A percentile compares a stretch with the other conserved stretches of the same genome.
phyloP scores from a whole-genome alignment of 2,329 filamentous ascomycete genomes.

The Parascedosporium putredinis region DNA sequence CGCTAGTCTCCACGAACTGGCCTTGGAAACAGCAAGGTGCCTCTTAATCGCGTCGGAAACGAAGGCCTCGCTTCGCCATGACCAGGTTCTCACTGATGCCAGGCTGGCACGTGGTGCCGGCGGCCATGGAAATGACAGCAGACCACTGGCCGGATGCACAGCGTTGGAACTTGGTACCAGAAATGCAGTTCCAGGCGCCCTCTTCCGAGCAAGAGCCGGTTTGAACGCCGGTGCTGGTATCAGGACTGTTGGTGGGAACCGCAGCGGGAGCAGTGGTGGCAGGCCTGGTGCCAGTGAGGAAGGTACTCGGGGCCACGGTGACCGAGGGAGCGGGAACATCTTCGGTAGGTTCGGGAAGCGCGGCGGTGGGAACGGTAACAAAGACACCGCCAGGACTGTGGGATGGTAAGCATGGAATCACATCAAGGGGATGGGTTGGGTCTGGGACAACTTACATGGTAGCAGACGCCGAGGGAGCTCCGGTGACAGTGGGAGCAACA shows the following conservation, averaged over 20 bases:
- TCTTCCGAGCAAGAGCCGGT: conserved; percentile 34
- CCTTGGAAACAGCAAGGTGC: too few relatives aligned
- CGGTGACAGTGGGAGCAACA: background rate
- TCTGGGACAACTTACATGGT: conserved; percentile 18
- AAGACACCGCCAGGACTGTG: conserved; percentile 32
- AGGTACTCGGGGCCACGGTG: conserved; percentile 5
- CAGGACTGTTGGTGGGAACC: conserved; percentile 9
- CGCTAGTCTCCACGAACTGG: too few relatives aligned
- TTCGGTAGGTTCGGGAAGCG: conserved; percentile 10
- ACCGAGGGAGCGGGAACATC: conserved; percentile 7
- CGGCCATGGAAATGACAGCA: conserved; percentile 34
- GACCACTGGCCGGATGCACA: conserved; percentile 52
- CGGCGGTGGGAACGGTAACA: conserved; percentile 17
- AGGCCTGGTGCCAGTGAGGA: conserved; percentile 15
- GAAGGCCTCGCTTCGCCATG: conserved; percentile 7
- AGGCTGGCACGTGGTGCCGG: conserved; percentile 39
- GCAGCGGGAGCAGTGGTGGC: conserved; percentile 14
- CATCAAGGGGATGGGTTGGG: background rate
- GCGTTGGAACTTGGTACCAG: conserved; percentile 47
- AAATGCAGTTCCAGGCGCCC: conserved; percentile 49
- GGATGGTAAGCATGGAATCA: conserved; percentile 12
- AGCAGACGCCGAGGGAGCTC: conserved; percentile 7
- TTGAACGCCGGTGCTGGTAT: conserved; percentile 10
- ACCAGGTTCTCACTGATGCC: conserved; percentile 18
- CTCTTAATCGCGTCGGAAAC: conserved; percentile 1